A percentile compares a stretch with the other conserved stretches of the same genome.
phyloP scores from a whole-genome alignment of 1,284 basidiomycete genomes.

The Salmacisia buchloeana region DNA sequence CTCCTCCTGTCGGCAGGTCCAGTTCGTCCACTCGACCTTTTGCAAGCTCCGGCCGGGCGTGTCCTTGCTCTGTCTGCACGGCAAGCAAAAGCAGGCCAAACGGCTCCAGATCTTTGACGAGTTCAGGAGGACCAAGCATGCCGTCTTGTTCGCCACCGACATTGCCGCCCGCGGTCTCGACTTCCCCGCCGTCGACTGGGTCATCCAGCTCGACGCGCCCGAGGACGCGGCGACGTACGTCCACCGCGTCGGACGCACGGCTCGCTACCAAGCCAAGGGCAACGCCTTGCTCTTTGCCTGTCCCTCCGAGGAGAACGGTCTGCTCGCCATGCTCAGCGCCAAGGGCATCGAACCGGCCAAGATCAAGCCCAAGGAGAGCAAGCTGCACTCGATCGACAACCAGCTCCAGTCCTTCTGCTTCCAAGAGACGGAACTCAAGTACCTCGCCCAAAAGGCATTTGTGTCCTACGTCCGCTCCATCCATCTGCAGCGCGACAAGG shows the following conservation, averaged over 20 bases:
- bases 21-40: slow-evolving; percentile 91
- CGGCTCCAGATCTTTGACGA: slow-evolving; percentile 58
- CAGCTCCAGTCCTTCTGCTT: slow-evolving; percentile 90
- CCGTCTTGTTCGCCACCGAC: slow-evolving; percentile 63
- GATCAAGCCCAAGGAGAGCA: slow-evolving; percentile 86
- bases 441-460: slow-evolving; percentile 92
- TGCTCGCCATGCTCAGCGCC: slow-evolving; percentile 66
- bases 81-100: slow-evolving; percentile 91
- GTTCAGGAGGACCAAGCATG: slow-evolving; percentile 40
- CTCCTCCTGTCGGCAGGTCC: slow-evolving; percentile 81
- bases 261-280: slow-evolving; percentile 83
- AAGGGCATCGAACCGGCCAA: slow-evolving; percentile 65
- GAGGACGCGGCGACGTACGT: slow-evolving; percentile 99
- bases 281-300: slow-evolving; percentile 76
- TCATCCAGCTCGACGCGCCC: slow-evolving; percentile 91
- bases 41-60: slow-evolving; percentile 89
- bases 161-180: slow-evolving; percentile 94
- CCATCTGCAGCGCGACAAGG: slow-evolving; percentile 88
- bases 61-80: slow-evolving; percentile 84
- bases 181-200: slow-evolving; percentile 96
- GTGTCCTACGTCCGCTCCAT: slow-evolving; percentile 92
- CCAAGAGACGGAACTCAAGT: slow-evolving; percentile 94
- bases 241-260: slow-evolving; percentile 91
- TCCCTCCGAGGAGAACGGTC: slow-evolving; percentile 81
- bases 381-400: slow-evolving; percentile 76